Conservation (phyloP, 208 protist species). For the Trypanosoma theileri region DNA sequence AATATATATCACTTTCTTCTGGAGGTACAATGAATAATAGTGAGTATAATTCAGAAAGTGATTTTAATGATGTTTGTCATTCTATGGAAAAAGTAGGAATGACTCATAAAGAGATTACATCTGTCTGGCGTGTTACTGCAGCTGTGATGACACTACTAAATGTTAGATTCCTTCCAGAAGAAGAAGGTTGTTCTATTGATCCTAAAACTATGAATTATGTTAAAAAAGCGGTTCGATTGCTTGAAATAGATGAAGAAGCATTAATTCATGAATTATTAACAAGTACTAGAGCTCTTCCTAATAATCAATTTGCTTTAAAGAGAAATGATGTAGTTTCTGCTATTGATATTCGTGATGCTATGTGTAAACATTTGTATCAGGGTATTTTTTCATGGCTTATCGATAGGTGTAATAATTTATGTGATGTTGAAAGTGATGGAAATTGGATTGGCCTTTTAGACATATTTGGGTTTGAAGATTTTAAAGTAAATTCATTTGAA, state of each 20-base stretch:
- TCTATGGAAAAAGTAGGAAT: slow-evolving; percentile 32
- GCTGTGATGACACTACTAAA: slow-evolving; percentile 77
- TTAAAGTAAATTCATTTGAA: slow-evolving; percentile 37
- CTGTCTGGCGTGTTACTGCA: slow-evolving; percentile 32
- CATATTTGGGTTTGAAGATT: slow-evolving; percentile 44
- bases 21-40: slow-evolving; percentile 21
- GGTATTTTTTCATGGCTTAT: slow-evolving; percentile 40
- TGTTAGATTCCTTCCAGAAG: slow-evolving; percentile 38
- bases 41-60: slow-evolving; percentile 32
- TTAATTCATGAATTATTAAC: slow-evolving; percentile 31
- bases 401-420: slow-evolving; percentile 31
- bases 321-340: slow-evolving; percentile 32
- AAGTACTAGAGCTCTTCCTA: slow-evolving; percentile 25
- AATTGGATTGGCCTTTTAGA: slow-evolving; percentile 47
- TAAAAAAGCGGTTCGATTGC: slow-evolving; percentile 26
- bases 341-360: slow-evolving; percentile 49
- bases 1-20: slow-evolving; percentile 22
- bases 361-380: slow-evolving; percentile 48
- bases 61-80: slow-evolving; percentile 33
- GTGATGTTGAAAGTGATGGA: slow-evolving; percentile 19
- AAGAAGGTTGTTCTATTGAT: slow-evolving; percentile 17
- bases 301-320: slow-evolving; percentile 21
- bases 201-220: slow-evolving; percentile 16
- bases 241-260: slow-evolving; percentile 26
- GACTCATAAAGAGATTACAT: slow-evolving; percentile 19